Conservation (phyloP, 208 protist genomes). For the Wallacemonas collosoma region DNA sequence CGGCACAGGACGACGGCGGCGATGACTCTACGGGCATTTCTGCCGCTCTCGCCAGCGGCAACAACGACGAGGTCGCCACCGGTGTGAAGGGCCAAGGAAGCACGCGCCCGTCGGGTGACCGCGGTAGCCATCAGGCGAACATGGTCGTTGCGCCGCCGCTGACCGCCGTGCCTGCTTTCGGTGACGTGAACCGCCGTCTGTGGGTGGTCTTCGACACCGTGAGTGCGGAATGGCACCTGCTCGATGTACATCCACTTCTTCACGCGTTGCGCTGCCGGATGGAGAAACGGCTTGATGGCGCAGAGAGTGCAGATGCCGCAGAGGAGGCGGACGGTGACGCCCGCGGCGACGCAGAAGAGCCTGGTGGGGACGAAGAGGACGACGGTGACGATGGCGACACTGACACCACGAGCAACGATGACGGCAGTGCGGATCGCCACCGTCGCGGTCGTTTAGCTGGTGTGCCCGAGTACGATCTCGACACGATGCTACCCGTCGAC, state of each 20-base stretch:
- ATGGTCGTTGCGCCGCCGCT: background rate
- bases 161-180: constrained; percentile 24
- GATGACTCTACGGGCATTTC: background rate
- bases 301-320: background rate
- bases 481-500: constrained; percentile 57
- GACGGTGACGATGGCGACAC: constrained; percentile 23
- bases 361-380: constrained; percentile 21
- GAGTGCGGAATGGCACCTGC: constrained; percentile 53
- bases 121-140: constrained; percentile 2
- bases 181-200: constrained; percentile 25
- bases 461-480: constrained; percentile 37
- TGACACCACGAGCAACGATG: background rate
- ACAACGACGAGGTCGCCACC: background rate
- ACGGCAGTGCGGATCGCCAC: constrained; percentile 22
- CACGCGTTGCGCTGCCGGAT: constrained; percentile 26
- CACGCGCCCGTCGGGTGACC: background rate
- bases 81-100: background rate
- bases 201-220: constrained; percentile 41
- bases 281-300: constrained; percentile 15
- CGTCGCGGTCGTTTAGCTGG: constrained; percentile 12
- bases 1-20: background rate
- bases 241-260: constrained; percentile 53
- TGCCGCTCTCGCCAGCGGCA: background rate
- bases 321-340: background rate
- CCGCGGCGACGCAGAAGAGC: constrained; percentile 5